Evolutionary conservation across 1,139 yeast genomes (phyloP), one percentile per base, ranked within the genome.

Genomic region (Protomyces pachydermus): DNA sequence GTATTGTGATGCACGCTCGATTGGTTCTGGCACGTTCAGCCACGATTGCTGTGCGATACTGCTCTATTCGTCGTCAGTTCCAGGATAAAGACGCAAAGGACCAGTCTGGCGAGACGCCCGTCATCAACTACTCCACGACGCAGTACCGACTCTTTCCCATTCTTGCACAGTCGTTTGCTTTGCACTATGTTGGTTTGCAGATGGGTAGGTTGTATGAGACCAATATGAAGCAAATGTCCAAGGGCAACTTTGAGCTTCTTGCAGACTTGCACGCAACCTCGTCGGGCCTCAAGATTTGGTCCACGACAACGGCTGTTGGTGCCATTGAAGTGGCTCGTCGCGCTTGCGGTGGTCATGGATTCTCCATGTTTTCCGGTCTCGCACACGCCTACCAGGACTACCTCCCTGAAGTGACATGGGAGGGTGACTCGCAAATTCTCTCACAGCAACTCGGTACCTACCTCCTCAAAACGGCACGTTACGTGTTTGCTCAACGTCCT

Each of bases 51-150:
- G 80, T 89, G 66, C 82, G 97, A 73, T 91, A 90, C 74, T 91
- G 95, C 39, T 88, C 91, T 67, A 95, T 90, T 55, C 84, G 97
- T 78, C 84, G 95, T 73, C 97, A 91, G 76, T 91, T 91, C 77
- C 50, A 51, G 48, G 65, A 61, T 16, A 28, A 46, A 16, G 65
- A 61, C 28, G 61, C 60, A 42, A 53, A 46, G 20, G 50, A 56
- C 45, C 56, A 57, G 35, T 32, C 48, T 16, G 65, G 65, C n/a
- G 65, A 62, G 39, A 56, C 62, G 4, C 63, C 65, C 14, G 62
- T 57, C 35, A 51, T 62, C 25, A 48, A 56, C 46, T 62, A 62
- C 35, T 46, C 54, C 25, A 56, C 62, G 10, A 58, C 52, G 20
- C 61, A 62, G 34, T 53, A 53, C 42, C 63, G 65, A 16, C 58